Evolutionary conservation across 2,329 filamentous ascomycete genomes (phyloP).

Genomic region (Neophaeococcomyces mojaviensis): DNA sequence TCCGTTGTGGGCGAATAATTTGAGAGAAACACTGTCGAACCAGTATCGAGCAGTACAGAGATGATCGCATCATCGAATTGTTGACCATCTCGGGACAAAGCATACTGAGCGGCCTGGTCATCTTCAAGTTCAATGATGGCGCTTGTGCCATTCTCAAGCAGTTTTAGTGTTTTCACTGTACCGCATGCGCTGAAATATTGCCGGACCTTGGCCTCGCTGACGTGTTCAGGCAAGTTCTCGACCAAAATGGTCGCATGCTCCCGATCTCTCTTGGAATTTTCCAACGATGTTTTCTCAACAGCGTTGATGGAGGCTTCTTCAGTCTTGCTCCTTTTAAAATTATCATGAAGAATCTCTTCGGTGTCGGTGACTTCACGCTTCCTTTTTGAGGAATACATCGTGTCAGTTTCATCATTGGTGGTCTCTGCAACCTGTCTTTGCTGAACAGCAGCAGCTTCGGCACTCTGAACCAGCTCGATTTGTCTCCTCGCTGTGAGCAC

Average conservation of each 20-base stretch:
- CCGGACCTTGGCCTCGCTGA: conserved; percentile 64
- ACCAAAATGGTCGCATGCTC: conserved; percentile 84
- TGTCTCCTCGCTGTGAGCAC: conserved; percentile 57
- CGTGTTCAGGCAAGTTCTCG: conserved; percentile 63
- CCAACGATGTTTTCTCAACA: conserved; percentile 31
- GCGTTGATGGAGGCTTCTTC: conserved; percentile 30
- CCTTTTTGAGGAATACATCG: conserved; percentile 48
- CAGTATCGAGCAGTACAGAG: conserved; percentile 64
- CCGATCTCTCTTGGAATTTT: conserved; percentile 65
- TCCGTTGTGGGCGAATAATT: conserved; percentile 65
- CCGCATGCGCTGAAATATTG: conserved; percentile 93
- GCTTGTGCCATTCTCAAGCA: conserved; percentile 59
- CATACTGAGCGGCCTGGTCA: conserved; percentile 71
- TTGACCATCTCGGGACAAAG: conserved; percentile 74
- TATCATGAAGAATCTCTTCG: conserved; percentile 35
- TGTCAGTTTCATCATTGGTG: conserved; percentile 24
- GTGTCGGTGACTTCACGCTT: conserved; percentile 57
- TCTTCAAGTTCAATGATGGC: conserved; percentile 81
- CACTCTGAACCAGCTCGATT: conserved; percentile 52
- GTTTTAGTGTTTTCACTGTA: conserved; percentile 67
- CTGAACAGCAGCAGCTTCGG: conserved; percentile 24
- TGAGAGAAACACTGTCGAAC: conserved; percentile 77
- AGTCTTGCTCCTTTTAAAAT: conserved; percentile 58
- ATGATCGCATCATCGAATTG: conserved; percentile 67
- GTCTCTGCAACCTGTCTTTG: conserved; percentile 23